Conservation (phyloP, 2,329 filamentous ascomycete genomes). For the Microcyclospora pomicola region DNA sequence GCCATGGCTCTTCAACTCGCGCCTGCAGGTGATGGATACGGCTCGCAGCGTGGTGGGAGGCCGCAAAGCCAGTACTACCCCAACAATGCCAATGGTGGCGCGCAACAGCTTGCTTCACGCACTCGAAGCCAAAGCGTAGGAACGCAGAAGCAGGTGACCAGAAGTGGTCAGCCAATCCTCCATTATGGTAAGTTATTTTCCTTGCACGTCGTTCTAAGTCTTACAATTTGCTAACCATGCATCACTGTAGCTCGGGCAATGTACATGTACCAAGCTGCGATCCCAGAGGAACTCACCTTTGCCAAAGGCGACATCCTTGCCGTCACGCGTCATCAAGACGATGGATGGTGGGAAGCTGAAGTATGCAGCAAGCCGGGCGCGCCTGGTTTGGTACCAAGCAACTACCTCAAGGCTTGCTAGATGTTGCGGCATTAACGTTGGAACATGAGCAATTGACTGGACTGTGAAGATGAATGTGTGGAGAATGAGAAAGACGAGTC, state of each 20-base stretch:
- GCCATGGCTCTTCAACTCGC: slow-evolving; percentile 35
- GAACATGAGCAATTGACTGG: too few species aligned
- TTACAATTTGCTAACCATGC: slow-evolving; percentile 4
- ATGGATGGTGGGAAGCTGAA: slow-evolving; percentile 99
- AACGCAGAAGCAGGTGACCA: slow-evolving; percentile 72
- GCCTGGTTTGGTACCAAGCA: slow-evolving; percentile 50
- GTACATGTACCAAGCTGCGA: slow-evolving; percentile 88
- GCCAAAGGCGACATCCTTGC: slow-evolving; percentile 83
- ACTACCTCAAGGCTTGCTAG: slow-evolving; percentile 49
- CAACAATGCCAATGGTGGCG: slow-evolving; percentile 17
- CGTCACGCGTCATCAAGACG: slow-evolving; percentile 80
- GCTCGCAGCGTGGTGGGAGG: slow-evolving; percentile 26
- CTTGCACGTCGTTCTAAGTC: not conserved
- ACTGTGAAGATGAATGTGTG: too few species aligned
- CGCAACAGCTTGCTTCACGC: slow-evolving; percentile 27
- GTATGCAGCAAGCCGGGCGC: slow-evolving; percentile 51
- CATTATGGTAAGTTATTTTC: slow-evolving; percentile 67
- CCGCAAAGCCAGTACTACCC: slow-evolving; percentile 34
- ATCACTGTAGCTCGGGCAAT: slow-evolving; percentile 61
- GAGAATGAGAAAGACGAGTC: too few species aligned
- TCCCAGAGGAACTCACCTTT: slow-evolving; percentile 88
- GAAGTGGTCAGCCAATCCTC: slow-evolving; percentile 73
- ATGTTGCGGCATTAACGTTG: too few species aligned
- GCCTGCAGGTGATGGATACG: slow-evolving; percentile 25
- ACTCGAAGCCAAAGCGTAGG: slow-evolving; percentile 73